Evolutionary conservation across 139 green algal genomes (phyloP).

Genomic region (Chlamydomonas urium): DNA sequence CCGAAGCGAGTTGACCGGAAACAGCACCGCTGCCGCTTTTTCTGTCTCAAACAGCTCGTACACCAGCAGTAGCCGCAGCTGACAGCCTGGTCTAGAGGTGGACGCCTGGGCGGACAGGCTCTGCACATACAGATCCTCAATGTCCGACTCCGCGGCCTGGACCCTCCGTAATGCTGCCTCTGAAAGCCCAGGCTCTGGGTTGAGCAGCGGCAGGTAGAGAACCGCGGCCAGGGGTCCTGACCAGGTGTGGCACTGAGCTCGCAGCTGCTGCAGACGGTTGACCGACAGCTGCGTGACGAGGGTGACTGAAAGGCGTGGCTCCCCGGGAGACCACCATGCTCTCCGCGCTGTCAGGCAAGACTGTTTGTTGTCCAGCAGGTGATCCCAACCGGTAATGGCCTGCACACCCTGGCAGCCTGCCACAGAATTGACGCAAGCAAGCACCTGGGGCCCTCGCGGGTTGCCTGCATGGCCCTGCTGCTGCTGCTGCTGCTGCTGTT

Average conservation of each 20-base stretch:
- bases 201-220: conserved; percentile 24
- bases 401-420: not conserved
- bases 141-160: not conserved
- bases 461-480: not conserved
- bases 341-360: conserved; percentile 17
- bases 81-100: not conserved
- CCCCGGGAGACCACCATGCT: conserved; percentile 22
- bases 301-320: conserved; percentile 22
- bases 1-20: conserved; percentile 29
- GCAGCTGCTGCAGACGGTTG: conserved; percentile 25
- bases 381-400: conserved; percentile 25
- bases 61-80: conserved; percentile 24
- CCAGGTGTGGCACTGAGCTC: conserved; percentile 33
- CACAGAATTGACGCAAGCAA: not conserved
- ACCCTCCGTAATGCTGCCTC: not conserved
- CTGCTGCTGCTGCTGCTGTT: conserved; percentile 4
- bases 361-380: conserved; percentile 29
- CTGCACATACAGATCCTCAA: not conserved
- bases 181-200: not conserved
- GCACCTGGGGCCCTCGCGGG: not conserved
- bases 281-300: conserved; percentile 38
- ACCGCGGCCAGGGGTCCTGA: conserved; percentile 27
- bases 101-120: not conserved
- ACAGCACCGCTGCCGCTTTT: conserved; percentile 6
- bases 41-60: conserved; percentile 16